Base-by-base conservation (phyloP, 1,284 basidiomycete genomes). In the Fomitopsis pinicola region DNA sequence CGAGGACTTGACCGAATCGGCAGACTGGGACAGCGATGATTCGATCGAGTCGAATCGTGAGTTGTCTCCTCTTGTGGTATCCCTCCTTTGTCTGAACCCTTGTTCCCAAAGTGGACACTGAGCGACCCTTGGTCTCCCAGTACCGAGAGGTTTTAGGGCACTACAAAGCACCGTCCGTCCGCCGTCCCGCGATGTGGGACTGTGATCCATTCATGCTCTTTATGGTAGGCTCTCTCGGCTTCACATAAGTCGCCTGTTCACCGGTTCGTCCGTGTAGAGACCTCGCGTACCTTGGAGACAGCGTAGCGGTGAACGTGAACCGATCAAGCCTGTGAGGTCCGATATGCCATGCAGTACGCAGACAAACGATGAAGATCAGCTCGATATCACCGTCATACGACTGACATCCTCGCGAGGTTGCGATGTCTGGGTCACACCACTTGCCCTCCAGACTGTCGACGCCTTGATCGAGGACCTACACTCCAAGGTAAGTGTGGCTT, bases 21-120 rank as follows among this genome's bases (percentile, higher is more conserved):
- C 69, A 26, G 77, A 78, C 7, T 82, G 79, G 12, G 82, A 83
- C 46, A 86, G 83, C 66, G 83, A 85, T 81, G 82, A 80, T 81
- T 81, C 65, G 30, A 78, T 83, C 42, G 62, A 71, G 58, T 72
- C 63, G 6, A 64, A 72, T 57, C 69, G 72, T 70, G 53, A 22
- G 55, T 19, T 38, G 14, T 6, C 9, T 58, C 10, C 7, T 19
- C 9, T 5, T 30, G 22, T 5, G 42, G 44, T n/a, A 40, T 40
- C 38, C 14, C 7, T 17, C 26, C 40, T 38, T 35, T 35, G 3
- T n/a, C 46, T 59, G 28, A 62, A n/a, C 1, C 3, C 19, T 0
- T 60, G 8, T 63, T 46, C 57, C 55, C 12, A 26, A 50, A 2
- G 8, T 44, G 4, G 65, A 65, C 5, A 36, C 53, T 9, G n/a